Evolutionary conservation across 2,329 filamentous ascomycete genomes (phyloP), one percentile per base, ranked within the genome.

Genomic region (Huntiella omanensis): DNA sequence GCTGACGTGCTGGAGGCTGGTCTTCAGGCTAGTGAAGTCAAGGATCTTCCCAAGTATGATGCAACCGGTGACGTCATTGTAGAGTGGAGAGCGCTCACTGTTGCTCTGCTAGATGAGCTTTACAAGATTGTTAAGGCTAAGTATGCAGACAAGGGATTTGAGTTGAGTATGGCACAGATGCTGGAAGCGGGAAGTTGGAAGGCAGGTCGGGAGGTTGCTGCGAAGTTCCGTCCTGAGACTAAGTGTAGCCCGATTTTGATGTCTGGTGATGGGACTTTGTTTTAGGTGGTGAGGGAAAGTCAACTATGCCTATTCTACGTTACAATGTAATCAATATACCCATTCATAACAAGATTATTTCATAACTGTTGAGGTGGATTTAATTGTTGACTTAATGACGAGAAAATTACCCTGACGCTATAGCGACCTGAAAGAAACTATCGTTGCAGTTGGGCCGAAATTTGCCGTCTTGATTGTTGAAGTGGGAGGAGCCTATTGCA

Each of bases 241-340:
- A 84, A 80, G 62, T 80, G 83, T 53, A 83, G 83, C 46, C 83
- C 83, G 10, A 87, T 91, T 57, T 76, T 86, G 67, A 85, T 87
- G 54, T 64, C 80, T 48, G 83, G 80, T 51, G 83, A 88, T 59
- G 83, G 83, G 51, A 88, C 83, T 32, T 75, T 88, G 53, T 87
- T 86, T 60, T 87, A 73, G 41, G 39, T 19, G 5, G 15, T 13
- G n/a, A 10, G 22, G 22, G 6, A 10, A 28, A 10, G 22, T 10
- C 22, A 10, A 10, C 37, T 5, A 10, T 5, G 37, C 11, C 15
- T 5, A 13, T 17, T 16, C 15, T 40, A 34, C 15, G 5, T 36
- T 36, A 4, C 11, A 28, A 40, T 7, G n/a, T 7, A 40, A 12
- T 13, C 8, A 40, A 28, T 37, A 28, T 28, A 28, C 7, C 22